Base-by-base conservation (phyloP, 768 basidiomycete genomes). In the Termitomyces sp. region DNA sequence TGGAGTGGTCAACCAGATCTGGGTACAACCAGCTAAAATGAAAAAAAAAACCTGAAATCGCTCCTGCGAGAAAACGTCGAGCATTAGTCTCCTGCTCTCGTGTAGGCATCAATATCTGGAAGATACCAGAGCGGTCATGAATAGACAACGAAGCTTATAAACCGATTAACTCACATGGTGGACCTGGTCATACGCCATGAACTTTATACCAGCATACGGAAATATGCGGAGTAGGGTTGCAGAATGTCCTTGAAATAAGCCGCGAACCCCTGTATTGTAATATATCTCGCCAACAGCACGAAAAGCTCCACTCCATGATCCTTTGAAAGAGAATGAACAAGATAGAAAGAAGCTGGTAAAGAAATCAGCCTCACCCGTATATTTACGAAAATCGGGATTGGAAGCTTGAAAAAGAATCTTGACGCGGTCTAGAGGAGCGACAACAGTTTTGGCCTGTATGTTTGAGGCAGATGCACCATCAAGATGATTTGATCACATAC, bases 331-430 rank as follows among this genome's bases (percentile, higher is more conserved):
- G 50, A 47, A 43, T 38, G 7, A 22, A 22, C n/a, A 8, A 47
- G 18, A 24, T 50, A 16, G 30, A 24, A 33, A 50, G 2, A 18
- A 40, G 36, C 35, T 45, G 13, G 5, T 44, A 69, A 60, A 60
- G 70, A 18, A 71, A 62, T 69, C 70, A 16, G 30, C 66, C 83
- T 57, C 58, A 92, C 95, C 95, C 57, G 94, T 84, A 74, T 95
- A 98, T 71, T 94, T 92, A 68, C 84, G 82, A 68, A 90, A 99
- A 58, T 98, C 96, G 8, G 91, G 90, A 71, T 96, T 97, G 7
- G 92, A 92, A 0, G 97, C 93, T 71, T 99, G 96, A 68, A 98
- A 97, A 50, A 99, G 86, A 65, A 99, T 99, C 76, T 99, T 99
- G 64, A 99, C 95, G 68, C 97, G 81, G 71, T 99, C 97, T 50